These are phyloP conservation scores for Solanum chiquidenum DNA, from an alignment of 257 asterid genomes.

Conservation along the genomic window DNA sequence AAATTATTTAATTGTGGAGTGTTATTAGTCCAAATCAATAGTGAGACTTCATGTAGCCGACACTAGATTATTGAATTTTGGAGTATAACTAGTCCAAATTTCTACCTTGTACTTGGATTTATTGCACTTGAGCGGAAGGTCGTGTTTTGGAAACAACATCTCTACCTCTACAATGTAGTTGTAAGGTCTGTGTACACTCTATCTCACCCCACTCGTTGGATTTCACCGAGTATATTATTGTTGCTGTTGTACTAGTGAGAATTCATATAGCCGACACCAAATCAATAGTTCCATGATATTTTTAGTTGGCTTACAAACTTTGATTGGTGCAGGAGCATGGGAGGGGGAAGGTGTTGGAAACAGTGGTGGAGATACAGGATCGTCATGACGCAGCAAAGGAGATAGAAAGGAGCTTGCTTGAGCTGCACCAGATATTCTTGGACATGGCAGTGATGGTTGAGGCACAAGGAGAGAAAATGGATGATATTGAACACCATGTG, in stretches of 20 bases:
- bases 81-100: background rate
- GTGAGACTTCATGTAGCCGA: background rate
- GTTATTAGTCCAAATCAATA: background rate
- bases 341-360: slow-evolving; percentile 69
- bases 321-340: slow-evolving; percentile 58
- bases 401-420: slow-evolving; percentile 78
- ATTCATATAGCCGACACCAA: background rate
- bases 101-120: too few species aligned
- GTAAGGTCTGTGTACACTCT: background rate
- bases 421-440: slow-evolving; percentile 82
- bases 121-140: too few species aligned
- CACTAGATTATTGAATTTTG: background rate
- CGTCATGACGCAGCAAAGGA: slow-evolving; percentile 71
- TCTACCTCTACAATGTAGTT: too few species aligned
- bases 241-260: background rate
- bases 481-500: slow-evolving; percentile 82
- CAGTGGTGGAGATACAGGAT: slow-evolving; percentile 84
- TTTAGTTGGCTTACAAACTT: background rate
- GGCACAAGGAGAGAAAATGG: slow-evolving; percentile 88
- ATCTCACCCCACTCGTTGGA: background rate
- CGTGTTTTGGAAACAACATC: too few species aligned
- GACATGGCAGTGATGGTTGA: slow-evolving; percentile 99
- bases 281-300: background rate
- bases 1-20: background rate
- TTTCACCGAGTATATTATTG: too few species aligned